Base-by-base conservation (phyloP, 148 eudicot species). In the Diospyros lotus region DNA sequence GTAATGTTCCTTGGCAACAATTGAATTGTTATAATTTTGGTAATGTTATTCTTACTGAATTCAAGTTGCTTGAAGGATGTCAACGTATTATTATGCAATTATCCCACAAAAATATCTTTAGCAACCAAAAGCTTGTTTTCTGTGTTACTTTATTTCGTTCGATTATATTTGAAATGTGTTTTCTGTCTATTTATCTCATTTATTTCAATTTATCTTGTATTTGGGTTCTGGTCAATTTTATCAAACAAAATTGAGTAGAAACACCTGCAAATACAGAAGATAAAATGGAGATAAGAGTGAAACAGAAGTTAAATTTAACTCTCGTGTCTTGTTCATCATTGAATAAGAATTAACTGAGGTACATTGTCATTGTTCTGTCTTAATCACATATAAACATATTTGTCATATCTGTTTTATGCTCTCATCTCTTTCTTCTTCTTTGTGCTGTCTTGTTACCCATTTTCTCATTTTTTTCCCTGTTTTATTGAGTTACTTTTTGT, bases 401-500 rank as follows among this genome's bases (percentile, higher is more conserved):
- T 6, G 13, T 64, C 42, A 42, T 65, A 17, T n/a, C 17, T 14
- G 50, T 65, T 65, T 18, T 43, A 15, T 44, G 14, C 48, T 0
- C 18, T 1, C 4, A 1, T 28, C 28, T 28, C 28, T 28, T 28
- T 28, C 28, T 45, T 38, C 46, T 18, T 67, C 41, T 48, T 48
- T 67, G 44, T 46, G 51, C 58, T 14, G 2, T 2, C 59, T 55
- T 55, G 12, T 45, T 63, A 12, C 5, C 2, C 1, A 41, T 6
- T 11, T 4, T 18, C 12, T 8, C 3, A 56, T 13, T 50, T 28
- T 51, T 68, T n/a, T 13, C 53, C 71, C 11, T 39, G 18, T 68
- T 66, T 17, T 17, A 58, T 68, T 68, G 62, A 70, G 50, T 62
- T 58, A 28, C 75, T 73, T 50, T 48, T 4, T 17, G 46, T 45